Conservation (phyloP, 805 yeast genomes). For the Suhomyces prunicola region DNA sequence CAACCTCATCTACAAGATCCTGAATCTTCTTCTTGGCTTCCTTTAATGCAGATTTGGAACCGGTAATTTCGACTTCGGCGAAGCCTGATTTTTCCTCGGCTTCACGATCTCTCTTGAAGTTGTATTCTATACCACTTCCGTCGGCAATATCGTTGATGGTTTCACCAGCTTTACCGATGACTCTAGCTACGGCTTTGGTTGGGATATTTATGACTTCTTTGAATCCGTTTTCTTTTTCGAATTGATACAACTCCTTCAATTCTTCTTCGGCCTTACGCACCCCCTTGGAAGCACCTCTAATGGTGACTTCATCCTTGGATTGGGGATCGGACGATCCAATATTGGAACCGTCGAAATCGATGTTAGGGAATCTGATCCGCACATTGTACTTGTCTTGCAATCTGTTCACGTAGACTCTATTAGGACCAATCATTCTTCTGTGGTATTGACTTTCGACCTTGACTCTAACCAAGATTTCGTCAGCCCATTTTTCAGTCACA, state of each 20-base stretch:
- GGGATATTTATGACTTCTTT: conserved; percentile 66
- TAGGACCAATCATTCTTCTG: conserved; percentile 77
- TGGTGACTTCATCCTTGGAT: conserved; percentile 58
- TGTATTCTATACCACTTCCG: conserved; percentile 58
- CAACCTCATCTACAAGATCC: conserved; percentile 59
- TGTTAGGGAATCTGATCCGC: conserved; percentile 66
- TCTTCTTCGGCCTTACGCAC: conserved; percentile 82
- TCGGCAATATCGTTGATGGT: conserved; percentile 77
- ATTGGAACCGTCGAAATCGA: conserved; percentile 29
- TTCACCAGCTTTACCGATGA: conserved; percentile 89
- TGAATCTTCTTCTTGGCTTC: conserved; percentile 65
- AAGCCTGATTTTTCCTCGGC: conserved; percentile 46
- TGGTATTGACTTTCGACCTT: conserved; percentile 76
- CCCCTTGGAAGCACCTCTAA: conserved; percentile 89
- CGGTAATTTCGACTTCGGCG: conserved; percentile 68
- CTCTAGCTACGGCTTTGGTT: conserved; percentile 67
- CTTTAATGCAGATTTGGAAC: conserved; percentile 71
- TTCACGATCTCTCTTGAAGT: conserved; percentile 39
- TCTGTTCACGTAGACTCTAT: conserved; percentile 77
- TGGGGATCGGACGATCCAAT: conserved; percentile 27
- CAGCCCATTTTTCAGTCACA: conserved; percentile 74
- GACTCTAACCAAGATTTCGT: conserved; percentile 64
- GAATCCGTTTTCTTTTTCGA: conserved; percentile 83
- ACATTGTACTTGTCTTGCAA: conserved; percentile 87
- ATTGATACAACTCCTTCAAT: conserved; percentile 75